phyloP scores from a whole-genome alignment of 2,329 filamentous ascomycete genomes.

The Fusarium nurragi region DNA sequence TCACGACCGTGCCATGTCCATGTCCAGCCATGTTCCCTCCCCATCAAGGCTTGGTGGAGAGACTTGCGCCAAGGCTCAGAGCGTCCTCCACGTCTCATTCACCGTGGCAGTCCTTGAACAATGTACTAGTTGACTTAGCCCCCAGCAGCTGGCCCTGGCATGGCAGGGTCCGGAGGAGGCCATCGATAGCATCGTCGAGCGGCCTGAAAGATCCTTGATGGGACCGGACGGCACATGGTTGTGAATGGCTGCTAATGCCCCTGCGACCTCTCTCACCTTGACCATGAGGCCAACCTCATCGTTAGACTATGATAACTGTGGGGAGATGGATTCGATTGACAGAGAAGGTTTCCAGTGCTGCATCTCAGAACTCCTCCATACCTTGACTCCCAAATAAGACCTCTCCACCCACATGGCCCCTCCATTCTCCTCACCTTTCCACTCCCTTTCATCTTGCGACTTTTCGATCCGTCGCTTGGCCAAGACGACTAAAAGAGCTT shows the following conservation, averaged over 20 bases:
- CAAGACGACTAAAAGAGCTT: constrained; percentile 42
- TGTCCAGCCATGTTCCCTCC: constrained; percentile 34
- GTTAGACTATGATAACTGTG: constrained; percentile 41
- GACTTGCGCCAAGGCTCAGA: constrained; percentile 33
- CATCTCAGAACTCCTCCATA: constrained; percentile 41
- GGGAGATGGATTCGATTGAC: constrained; percentile 42
- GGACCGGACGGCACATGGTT: constrained; percentile 39
- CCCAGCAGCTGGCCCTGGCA: constrained; percentile 20
- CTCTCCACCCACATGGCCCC: constrained; percentile 45
- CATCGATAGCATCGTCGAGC: constrained; percentile 28
- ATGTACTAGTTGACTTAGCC: constrained; percentile 21
- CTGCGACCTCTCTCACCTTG: constrained; percentile 30
- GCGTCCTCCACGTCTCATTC: constrained; percentile 34
- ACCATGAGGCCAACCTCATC: constrained; percentile 37
- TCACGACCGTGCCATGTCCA: constrained; percentile 12
- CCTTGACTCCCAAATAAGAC: constrained; percentile 48
- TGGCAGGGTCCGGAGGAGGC: constrained; percentile 29
- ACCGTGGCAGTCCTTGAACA: constrained; percentile 30
- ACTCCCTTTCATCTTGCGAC: constrained; percentile 39
- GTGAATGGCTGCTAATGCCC: constrained; percentile 22
- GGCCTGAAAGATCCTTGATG: constrained; percentile 35
- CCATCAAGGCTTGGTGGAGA: constrained; percentile 39
- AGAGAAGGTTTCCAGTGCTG: constrained; percentile 37
- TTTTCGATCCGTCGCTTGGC: constrained; percentile 39
- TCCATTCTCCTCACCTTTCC: constrained; percentile 45